These are phyloP conservation scores for Marasmius tenuissimus DNA, from an alignment of 1,284 basidiomycete genomes.

Conservation along the genomic window DNA sequence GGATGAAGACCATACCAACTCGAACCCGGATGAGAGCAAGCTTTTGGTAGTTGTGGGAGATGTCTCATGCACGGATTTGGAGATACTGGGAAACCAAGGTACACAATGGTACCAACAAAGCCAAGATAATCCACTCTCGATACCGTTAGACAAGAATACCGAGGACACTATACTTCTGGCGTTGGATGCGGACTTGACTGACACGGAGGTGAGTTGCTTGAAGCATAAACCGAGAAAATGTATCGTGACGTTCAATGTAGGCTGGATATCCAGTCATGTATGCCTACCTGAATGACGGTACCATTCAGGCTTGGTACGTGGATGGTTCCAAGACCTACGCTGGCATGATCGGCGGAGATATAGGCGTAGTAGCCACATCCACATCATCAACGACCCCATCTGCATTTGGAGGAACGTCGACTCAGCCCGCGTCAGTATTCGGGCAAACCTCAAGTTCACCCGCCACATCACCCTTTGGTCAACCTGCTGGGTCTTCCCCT, in stretches of 20 bases:
- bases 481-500: slow-evolving; percentile 14
- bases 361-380: slow-evolving; percentile 17
- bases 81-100: slow-evolving; percentile 57
- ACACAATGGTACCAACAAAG: slow-evolving; percentile 69
- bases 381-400: slow-evolving; percentile 17
- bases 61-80: slow-evolving; percentile 74
- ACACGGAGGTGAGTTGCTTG: slow-evolving; percentile 30
- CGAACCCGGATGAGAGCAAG: slow-evolving; percentile 32
- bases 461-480: slow-evolving; percentile 18
- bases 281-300: slow-evolving; percentile 80
- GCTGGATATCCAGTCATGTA: slow-evolving; percentile 72
- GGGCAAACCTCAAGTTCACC: slow-evolving; percentile 19
- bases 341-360: slow-evolving; percentile 43
- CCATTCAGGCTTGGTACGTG: slow-evolving; percentile 74
- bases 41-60: slow-evolving; percentile 69
- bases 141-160: slow-evolving; percentile 71
- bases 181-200: slow-evolving; percentile 71
- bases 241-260: slow-evolving; percentile 13
- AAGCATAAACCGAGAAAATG: too few species aligned
- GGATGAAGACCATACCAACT: slow-evolving; percentile 46
- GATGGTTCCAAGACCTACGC: slow-evolving; percentile 62
- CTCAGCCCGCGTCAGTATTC: slow-evolving; percentile 20
- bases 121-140: slow-evolving; percentile 73
- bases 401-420: slow-evolving; percentile 13
- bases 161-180: slow-evolving; percentile 75